Evolutionary conservation across 1,284 basidiomycete species (phyloP), one percentile per base, ranked within the genome.

Genomic region (Trichosporon inkin): DNA sequence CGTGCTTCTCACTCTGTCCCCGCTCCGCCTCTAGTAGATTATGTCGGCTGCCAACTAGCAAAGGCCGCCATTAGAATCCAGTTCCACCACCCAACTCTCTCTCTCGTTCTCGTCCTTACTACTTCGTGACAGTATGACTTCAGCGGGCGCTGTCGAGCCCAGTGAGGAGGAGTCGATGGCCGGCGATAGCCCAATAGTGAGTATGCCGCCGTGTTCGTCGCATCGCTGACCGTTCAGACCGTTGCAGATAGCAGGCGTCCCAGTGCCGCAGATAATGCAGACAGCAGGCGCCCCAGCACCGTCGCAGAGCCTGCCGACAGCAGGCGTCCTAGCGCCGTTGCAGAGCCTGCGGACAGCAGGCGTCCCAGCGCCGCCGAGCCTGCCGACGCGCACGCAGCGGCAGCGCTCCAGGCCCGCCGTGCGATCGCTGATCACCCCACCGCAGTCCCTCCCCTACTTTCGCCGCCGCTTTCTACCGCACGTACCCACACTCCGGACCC

Each of bases 401-500:
- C 60, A 6, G 24, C 44, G n/a, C 49, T 64, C 28, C 56, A 61
- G 34, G 63, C 60, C 1, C 59, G 61, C 11, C 60, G 57, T 17
- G 53, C 59, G 16, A 37, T 61, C 14, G 57, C 60, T 14, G 57
- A 62, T 36, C 40, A 55, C 28, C 60, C 55, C 34, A 22, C 39
- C 34, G 13, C 39, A 20, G 44, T 55, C 37, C 53, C 57, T 17
- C 59, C 32, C 54, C 63, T 52, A 55, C 63, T 13, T 24, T 62
- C 22, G 41, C 62, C 62, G 20, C 64, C 65, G 17, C 62, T 61
- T 11, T 67, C 63, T 7, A 53, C 52, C 22, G 39, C 58, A 24
- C 53, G 63, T 16, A 24, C 61, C 10, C 52, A 53, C 28, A 68
- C 67, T 6, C 64, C 69, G 14, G 67, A 70, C 6, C 67, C 69